Percentiles rank a stretch among this genome's conserved stretches.
phyloP scores from a whole-genome alignment of 1,284 basidiomycete genomes.

The Thelephora terrestris region DNA sequence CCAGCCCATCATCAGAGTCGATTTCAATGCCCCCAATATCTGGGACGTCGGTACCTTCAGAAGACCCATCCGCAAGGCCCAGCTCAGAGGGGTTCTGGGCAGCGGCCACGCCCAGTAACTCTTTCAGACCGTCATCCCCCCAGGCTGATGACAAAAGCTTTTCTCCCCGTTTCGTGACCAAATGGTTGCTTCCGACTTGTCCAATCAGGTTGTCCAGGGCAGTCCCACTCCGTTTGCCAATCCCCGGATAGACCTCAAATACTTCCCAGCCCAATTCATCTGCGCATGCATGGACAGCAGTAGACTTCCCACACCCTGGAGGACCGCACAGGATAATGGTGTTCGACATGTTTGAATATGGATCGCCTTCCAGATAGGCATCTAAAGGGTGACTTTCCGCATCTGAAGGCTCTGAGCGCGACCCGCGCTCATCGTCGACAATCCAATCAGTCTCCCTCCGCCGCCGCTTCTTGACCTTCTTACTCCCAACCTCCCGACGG shows the following conservation, averaged over 20 bases:
- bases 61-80: background rate
- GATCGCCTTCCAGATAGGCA: constrained; percentile 20
- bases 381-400: constrained; percentile 24
- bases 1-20: background rate
- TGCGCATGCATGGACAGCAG: constrained; percentile 88
- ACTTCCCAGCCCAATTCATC: constrained; percentile 92
- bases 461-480: constrained; percentile 36
- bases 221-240: constrained; percentile 75
- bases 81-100: background rate
- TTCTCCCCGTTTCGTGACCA: constrained; percentile 38
- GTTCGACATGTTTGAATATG: constrained; percentile 50
- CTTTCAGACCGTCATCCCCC: background rate
- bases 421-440: constrained; percentile 30
- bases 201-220: constrained; percentile 80
- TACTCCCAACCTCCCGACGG: constrained; percentile 35
- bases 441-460: constrained; percentile 39
- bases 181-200: constrained; percentile 89
- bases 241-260: constrained; percentile 96
- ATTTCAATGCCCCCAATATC: background rate
- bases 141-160: background rate
- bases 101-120: too few relatives aligned
- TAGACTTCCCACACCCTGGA: constrained; percentile 84
- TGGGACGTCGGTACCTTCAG: background rate
- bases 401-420: constrained; percentile 1
- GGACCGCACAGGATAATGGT: constrained; percentile 82